Conservation (phyloP, 805 yeast species). For the Cyberlindnera saturnus region DNA sequence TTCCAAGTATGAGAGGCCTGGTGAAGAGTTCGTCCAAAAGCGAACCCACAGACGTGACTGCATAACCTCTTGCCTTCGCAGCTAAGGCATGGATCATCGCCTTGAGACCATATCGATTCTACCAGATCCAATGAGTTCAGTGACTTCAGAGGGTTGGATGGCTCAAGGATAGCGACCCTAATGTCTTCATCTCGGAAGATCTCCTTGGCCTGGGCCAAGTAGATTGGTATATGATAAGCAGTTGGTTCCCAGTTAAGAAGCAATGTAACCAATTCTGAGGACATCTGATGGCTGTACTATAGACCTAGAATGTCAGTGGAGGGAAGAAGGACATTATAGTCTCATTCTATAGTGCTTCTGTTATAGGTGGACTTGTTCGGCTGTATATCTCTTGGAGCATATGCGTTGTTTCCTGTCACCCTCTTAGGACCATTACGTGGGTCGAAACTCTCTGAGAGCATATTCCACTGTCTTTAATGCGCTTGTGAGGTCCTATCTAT, state of each 20-base stretch:
- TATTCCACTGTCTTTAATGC: no score
- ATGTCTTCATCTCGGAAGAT: background rate
- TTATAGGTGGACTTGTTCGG: no score
- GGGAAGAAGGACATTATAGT: no score
- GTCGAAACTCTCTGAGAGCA: no score
- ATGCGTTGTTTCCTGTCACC: no score
- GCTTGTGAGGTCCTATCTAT: no score
- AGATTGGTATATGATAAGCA: background rate
- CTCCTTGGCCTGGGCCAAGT: background rate
- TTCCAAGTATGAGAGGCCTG: background rate
- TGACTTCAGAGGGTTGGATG: background rate
- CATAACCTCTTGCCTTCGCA: background rate
- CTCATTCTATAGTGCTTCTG: no score
- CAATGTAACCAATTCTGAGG: background rate
- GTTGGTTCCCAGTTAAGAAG: background rate
- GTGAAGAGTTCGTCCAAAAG: background rate
- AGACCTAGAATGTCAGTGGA: no score
- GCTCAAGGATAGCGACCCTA: background rate
- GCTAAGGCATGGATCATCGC: background rate
- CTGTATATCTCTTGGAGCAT: no score
- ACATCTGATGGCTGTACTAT: no score
- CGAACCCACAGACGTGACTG: background rate
- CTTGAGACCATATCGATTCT: background rate
- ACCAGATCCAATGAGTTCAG: background rate
- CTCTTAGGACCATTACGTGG: no score